phyloP scores from a whole-genome alignment of 2,329 filamentous ascomycete genomes.

The Colletotrichum gloeosporioides region DNA sequence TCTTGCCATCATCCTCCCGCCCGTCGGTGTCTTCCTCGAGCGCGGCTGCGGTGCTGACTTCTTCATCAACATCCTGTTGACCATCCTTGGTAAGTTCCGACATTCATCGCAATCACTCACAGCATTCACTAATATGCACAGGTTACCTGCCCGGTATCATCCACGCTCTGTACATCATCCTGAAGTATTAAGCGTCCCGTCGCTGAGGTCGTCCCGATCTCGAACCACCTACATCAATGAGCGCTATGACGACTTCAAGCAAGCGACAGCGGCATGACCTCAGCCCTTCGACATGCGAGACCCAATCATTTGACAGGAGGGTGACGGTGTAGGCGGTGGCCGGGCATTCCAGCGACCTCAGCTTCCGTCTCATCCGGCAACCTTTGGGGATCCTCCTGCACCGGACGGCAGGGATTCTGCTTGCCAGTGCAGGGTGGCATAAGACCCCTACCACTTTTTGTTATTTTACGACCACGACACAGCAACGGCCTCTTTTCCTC shows the following conservation, averaged over 20 bases:
- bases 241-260: background rate
- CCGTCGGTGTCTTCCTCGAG: constrained; percentile 93
- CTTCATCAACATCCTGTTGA: constrained; percentile 91
- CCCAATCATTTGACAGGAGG: background rate
- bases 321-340: background rate
- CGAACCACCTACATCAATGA: background rate
- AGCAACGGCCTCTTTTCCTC: constrained; percentile 19
- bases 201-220: background rate
- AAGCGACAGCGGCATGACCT: background rate
- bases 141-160: constrained; percentile 81
- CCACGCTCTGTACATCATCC: constrained; percentile 92
- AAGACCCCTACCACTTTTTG: background rate
- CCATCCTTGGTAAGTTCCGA: constrained; percentile 63
- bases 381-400: background rate
- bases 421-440: background rate
- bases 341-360: constrained; percentile 1
- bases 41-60: constrained; percentile 86
- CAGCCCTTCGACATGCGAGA: background rate
- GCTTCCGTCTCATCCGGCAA: constrained; percentile 15
- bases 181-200: constrained; percentile 72
- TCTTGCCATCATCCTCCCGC: constrained; percentile 88
- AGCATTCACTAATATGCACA: constrained; percentile 31
- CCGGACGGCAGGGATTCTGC: background rate
- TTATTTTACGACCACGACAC: constrained; percentile 9
- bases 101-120: background rate